Evolutionary conservation across 1,284 basidiomycete species (phyloP), one percentile per base, ranked within the genome.

Genomic region (Limonomyces culmigenus): DNA sequence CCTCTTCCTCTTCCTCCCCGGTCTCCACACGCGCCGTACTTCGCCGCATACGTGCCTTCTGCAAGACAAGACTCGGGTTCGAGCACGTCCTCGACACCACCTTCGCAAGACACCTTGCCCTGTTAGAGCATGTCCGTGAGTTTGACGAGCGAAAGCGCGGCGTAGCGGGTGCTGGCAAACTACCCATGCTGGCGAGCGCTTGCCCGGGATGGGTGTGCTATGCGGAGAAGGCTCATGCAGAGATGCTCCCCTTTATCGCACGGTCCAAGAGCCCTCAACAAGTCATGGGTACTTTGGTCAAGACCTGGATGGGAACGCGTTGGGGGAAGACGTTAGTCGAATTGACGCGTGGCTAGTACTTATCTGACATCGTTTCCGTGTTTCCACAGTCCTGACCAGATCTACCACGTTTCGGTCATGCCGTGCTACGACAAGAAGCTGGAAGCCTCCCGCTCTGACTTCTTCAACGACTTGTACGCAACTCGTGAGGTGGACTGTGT

Each of bases 381-480:
- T 19, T 18, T 34, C 34, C 37, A 15, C 27, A 89, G 81, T 20
- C 80, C 86, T 1, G 64, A 81, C 47, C 64, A 86, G 47, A 70
- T 96, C 37, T 98, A 97, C 54, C 95, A 99, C 49, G 86, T 97
- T 41, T 74, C 88, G 0, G 88, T 97, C 29, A 98, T 98, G 92
- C 92, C 93, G 1, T 99, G 95, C 58, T 98, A 97, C 56, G 95
- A 99, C 66, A 98, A 98, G 61, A 99, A 99, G 54, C 76, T 99
- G 18, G 95, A 99, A 59, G 93, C 95, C 0, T 92, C 87, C 12
- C 70, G 95, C 18, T 68, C 76, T 33, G 89, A 95, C 51, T 96
- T 95, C 52, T 86, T 86, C 53, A 76, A 78, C 41, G 77, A 77
- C 13, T 47, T 68, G 3, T 80, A 80, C 56, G 65, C 73, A 43